Base-by-base conservation (phyloP, 1,139 yeast genomes). In the Schizosaccharomyces versatilis region DNA sequence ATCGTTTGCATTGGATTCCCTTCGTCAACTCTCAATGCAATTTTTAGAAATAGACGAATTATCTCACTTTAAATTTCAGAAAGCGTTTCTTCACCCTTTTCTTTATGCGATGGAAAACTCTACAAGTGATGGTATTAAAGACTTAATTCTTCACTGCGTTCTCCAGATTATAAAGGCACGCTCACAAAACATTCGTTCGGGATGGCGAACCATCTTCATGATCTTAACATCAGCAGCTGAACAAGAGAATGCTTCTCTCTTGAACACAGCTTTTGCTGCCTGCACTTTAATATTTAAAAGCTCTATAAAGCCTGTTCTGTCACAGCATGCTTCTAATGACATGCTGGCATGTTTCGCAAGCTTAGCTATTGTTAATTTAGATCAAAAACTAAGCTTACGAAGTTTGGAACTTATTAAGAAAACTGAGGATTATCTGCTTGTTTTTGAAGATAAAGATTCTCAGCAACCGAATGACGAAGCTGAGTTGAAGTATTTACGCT, bases 61-160 rank as follows among this genome's bases (percentile, higher is more conserved):
- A 66, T 77, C 96, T 0, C 95, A 93, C 65, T 93, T 93, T 73
- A 88, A 84, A 67, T 93, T 93, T 69, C 98, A 93, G 67, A 82
- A 82, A 62, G 97, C 90, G 64, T 93, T 93, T 63, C 73, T 93
- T 65, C 79, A 80, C 63, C 98, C 98, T 1, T 93, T 88, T 67
- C 88, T 82, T 62, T 80, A 81, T 64, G 80, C 86, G 24, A 75
- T 90, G 62, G 68, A 71, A 53, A 77, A 85, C 64, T 84, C 84
- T 60, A 73, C 73, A 12, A 78, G 82, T 47, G 67, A 74, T 14
- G 84, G 81, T 55, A 90, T 86, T 38, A 84, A 83, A 64, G 94
- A 83, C 59, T 80, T 90, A 88, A 54, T 85, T 7, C 72, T 93
- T 59, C 95, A 88, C 62, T 88, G 96, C 68, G 74, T 88, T 61